Evolutionary conservation across 805 yeast species (phyloP), one percentile per base, ranked within the genome.

Genomic region (Tetrapisispora taiwanensis): DNA sequence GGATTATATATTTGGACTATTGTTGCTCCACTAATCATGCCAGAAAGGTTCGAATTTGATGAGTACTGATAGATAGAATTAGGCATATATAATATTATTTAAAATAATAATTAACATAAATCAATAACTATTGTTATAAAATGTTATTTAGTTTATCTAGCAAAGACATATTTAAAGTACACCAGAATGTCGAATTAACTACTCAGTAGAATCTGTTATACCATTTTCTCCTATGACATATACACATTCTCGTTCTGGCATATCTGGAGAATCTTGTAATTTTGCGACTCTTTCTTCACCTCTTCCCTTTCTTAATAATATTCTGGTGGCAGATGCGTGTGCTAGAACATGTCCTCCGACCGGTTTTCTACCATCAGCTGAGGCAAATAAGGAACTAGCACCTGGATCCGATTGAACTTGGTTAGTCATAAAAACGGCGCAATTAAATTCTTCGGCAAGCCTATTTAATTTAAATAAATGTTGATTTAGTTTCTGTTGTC

Each of bases 341-440:
- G 88, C 90, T 51, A 84, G 68, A 47, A 84, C 83, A 59, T 84
- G 88, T 1, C 92, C 92, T 19, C 92, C 90, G 50, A 83, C 80
- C 1, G 92, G 90, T 60, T 84, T 84, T 53, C 87, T 75, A 7
- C 90, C 89, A 63, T 84, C 90, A 8, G 87, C 88, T 42, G 84
- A 73, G 27, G 82, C 87, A 74, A 84, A 83, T 19, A 79, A 66
- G 0, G 88, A 81, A 52, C 81, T 76, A 1, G 90, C 92, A 48
- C 88, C 90, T 6, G 88, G 90, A 59, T 84, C 90, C 7, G 88
- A 83, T 49, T 83, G 90, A 14, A 83, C 88, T 58, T 83, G 90
- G 52, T 83, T 83, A 1, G 81, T 76, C 66, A 83, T 74, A 43
- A 83, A 79, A 0, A 83, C 83, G 0, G 90, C 90, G 42, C 81